Evolutionary conservation across 1,284 basidiomycete species (phyloP).

Genomic region (Agaricales sp.): DNA sequence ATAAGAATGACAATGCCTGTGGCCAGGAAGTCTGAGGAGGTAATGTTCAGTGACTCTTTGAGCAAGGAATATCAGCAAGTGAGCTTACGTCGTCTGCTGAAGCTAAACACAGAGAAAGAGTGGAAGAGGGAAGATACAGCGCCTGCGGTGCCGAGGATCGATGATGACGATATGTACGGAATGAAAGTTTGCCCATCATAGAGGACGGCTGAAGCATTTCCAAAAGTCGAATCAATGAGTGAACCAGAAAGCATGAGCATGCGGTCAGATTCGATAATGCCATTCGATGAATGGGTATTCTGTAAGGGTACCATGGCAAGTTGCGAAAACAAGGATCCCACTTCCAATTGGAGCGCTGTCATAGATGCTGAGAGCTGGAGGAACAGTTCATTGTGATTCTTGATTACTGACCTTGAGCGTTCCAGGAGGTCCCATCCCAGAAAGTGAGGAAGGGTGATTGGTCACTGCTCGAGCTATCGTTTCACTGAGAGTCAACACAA

Average conservation of each 20-base stretch:
- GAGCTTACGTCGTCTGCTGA: constrained; percentile 57
- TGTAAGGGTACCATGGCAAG: constrained; percentile 86
- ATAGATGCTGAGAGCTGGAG: constrained; percentile 1
- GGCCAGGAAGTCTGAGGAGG: constrained; percentile 66
- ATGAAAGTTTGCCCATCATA: constrained; percentile 81
- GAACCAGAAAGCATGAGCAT: constrained; percentile 87
- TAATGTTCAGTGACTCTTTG: constrained; percentile 6
- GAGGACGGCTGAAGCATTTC: constrained; percentile 75
- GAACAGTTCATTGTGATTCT: constrained; percentile 26
- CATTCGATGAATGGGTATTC: constrained; percentile 58
- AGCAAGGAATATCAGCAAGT: constrained; percentile 3
- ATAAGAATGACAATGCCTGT: constrained; percentile 93
- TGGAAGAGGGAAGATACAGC: constrained; percentile 74
- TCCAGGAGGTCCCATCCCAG: constrained; percentile 56
- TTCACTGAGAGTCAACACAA: not conserved
- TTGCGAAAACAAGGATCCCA: constrained; percentile 63
- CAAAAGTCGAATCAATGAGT: constrained; percentile 60
- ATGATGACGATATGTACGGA: constrained; percentile 74
- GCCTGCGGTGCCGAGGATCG: constrained; percentile 61
- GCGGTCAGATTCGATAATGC: constrained; percentile 75
- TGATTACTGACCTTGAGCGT: constrained; percentile 62
- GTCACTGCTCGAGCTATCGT: constrained; percentile 2
- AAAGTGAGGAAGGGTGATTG: constrained; percentile 25
- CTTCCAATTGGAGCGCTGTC: constrained; percentile 43
- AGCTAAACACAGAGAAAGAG: constrained; percentile 70